Percentiles rank a stretch among this genome's conserved stretches.
phyloP scores from a whole-genome alignment of 2,329 filamentous ascomycete genomes.

The Ascochyta pisi region DNA sequence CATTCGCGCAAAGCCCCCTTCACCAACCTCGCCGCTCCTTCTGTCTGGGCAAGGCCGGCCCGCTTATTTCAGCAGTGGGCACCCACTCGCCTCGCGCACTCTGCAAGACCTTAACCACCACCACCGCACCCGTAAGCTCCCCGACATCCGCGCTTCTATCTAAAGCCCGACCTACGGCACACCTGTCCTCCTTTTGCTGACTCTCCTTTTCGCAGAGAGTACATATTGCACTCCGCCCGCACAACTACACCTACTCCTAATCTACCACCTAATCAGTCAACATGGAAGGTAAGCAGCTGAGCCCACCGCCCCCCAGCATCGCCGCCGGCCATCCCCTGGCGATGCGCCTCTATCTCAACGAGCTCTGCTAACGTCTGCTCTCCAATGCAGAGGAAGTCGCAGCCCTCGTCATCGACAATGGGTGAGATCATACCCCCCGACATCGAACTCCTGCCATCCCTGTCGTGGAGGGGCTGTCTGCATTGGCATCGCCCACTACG shows the following conservation, averaged over 20 bases:
- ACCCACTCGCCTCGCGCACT: constrained; percentile 51
- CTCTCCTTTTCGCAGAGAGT: constrained; percentile 39
- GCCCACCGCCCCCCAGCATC: constrained; percentile 26
- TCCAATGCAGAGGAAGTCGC: constrained; percentile 91
- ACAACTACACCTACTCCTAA: constrained; percentile 44
- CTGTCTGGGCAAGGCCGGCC: constrained; percentile 49
- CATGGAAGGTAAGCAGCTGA: constrained; percentile 71
- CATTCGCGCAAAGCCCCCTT: constrained; percentile 33
- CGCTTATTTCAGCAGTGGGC: constrained; percentile 51
- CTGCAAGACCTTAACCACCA: constrained; percentile 35
- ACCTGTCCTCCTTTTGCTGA: constrained; percentile 36
- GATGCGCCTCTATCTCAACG: constrained; percentile 38
- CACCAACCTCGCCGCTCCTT: constrained; percentile 41
- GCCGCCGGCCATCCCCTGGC: constrained; percentile 25
- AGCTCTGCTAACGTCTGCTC: constrained; percentile 45
- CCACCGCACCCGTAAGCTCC: constrained; percentile 45
- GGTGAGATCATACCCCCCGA: constrained; percentile 72
- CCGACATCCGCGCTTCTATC: constrained; percentile 38
- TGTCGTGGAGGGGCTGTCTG: constrained; percentile 49
- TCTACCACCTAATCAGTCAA: constrained; percentile 54
- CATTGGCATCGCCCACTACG: constrained; percentile 33
- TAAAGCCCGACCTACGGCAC: constrained; percentile 23
- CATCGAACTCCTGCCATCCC: constrained; percentile 45
- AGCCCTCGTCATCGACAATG: constrained; percentile 99
- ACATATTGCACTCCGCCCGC: constrained; percentile 41